phyloP scores from a whole-genome alignment of 202 grass and related monocot species.

The Zizania palustris region DNA sequence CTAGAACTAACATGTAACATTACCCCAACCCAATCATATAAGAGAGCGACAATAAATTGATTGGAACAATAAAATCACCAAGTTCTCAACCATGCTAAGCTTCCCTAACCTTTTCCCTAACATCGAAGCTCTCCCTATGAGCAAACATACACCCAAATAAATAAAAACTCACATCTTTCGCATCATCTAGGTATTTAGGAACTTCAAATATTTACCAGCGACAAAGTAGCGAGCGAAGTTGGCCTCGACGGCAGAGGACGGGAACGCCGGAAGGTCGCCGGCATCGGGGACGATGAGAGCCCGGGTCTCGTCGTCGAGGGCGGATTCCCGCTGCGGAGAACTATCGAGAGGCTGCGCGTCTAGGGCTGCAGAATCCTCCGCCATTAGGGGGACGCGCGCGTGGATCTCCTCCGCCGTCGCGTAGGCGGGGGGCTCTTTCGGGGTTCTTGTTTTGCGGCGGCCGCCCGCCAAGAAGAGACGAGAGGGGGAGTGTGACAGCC shows the following conservation, averaged over 20 bases:
- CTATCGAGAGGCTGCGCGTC: background rate
- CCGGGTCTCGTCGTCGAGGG: conserved; percentile 54
- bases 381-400: background rate
- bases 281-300: conserved; percentile 59
- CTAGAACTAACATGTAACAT: background rate
- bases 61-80: background rate
- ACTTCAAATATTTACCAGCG: conserved; percentile 43
- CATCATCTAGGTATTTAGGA: background rate
- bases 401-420: background rate
- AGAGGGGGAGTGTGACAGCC: background rate
- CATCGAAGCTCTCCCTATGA: background rate
- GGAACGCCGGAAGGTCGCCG: conserved; percentile 55
- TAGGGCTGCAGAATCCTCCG: background rate
- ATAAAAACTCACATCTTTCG: background rate
- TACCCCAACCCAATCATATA: background rate
- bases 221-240: conserved; percentile 74
- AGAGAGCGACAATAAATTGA: background rate
- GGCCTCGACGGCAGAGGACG: conserved; percentile 63
- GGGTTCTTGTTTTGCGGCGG: background rate
- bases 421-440: background rate
- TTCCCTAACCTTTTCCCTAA: background rate
- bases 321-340: background rate
- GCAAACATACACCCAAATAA: background rate
- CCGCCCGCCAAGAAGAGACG: background rate
- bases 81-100: background rate